These are phyloP conservation scores for Eleusine indica DNA, from an alignment of 176 grass and related monocot genomes.

Conservation along the genomic window DNA sequence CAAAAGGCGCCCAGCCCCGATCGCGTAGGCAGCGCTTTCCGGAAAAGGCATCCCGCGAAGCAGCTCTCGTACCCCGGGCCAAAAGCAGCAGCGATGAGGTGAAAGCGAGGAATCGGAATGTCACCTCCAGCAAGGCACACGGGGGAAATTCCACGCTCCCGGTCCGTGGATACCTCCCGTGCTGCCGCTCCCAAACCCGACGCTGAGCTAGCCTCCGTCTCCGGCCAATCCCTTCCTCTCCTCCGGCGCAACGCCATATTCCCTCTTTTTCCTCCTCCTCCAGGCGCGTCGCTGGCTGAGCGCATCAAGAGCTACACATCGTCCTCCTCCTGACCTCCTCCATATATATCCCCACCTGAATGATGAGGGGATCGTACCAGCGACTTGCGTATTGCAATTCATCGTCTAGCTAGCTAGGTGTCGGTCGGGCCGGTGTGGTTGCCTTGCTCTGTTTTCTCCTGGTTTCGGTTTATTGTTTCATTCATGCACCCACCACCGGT, in stretches of 20 bases:
- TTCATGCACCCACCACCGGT: conserved; percentile 13
- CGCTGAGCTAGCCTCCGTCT: not conserved
- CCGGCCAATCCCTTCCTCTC: conserved; percentile 41
- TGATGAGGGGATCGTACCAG: not conserved
- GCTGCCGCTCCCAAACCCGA: conserved; percentile 32
- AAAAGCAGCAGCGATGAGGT: not conserved
- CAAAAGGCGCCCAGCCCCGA: not conserved
- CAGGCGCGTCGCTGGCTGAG: not conserved
- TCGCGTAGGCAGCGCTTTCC: not conserved
- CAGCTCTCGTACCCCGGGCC: not conserved
- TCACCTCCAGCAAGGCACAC: conserved; percentile 42
- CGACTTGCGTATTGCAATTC: not conserved
- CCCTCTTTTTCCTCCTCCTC: not conserved
- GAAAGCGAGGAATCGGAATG: conserved; percentile 54
- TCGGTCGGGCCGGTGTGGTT: not conserved
- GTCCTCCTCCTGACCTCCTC: too few species aligned
- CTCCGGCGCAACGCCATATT: conserved; percentile 40
- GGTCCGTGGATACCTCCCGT: conserved; percentile 64
- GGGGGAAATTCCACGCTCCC: not conserved
- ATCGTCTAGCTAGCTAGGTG: not conserved
- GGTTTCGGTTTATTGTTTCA: not conserved
- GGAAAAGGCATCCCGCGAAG: not conserved
- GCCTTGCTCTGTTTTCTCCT: not conserved
- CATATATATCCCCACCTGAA: conserved; percentile 21
- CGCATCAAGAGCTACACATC: not conserved